Base-by-base conservation (phyloP, 2,329 filamentous ascomycete genomes). In the Thermothelomyces thermophilus region DNA sequence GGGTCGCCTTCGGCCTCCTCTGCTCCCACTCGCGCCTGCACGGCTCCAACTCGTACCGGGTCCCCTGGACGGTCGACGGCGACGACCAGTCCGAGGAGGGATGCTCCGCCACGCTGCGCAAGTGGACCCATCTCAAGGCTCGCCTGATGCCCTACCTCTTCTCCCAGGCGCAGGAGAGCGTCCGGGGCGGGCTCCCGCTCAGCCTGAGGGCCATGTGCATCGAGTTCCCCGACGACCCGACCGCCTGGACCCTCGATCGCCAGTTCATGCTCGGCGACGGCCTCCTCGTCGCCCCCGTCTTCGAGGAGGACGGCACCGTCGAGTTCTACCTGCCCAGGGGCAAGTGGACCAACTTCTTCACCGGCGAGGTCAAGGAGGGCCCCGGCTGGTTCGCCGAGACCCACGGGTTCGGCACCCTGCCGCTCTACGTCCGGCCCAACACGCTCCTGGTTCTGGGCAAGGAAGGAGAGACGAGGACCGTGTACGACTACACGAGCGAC, bases 1-100 rank as follows among this genome's bases (percentile, higher is more conserved):
- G 84, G 84, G 83, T 87, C 5, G 83, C 83, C n/a, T 86, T 87
- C 64, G 84, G 84, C 0, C 72, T 87, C 1, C 68, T 88, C 35
- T 86, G 82, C 57, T 80, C 78, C 9, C 84, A 88, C 64, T 85
- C 81, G 33, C 76, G 84, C 13, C 73, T 88, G 10, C 84, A 88
- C 62, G 84, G 84, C 2, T 83, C 79, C 44, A 77, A 73, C 53
- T 84, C 80, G 3, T 88, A 86, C 67, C 81, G 84, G 16, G 83
- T 87, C n/a, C 84, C 84, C 2, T 88, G 84, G 84, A 75, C 79
- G 37, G 80, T 87, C 52, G 84, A 86, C 58, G 67, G 77, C 52
- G 81, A 85, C 42, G 82, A 82, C 66, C 61, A 72, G 58, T 66
- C 74, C 48, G 72, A 77, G 48, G 61, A 79, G 64, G 67, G 73